These are phyloP conservation scores for Talaromyces nanjingensis DNA, from an alignment of 495 filamentous ascomycete genomes.

Conservation along the genomic window DNA sequence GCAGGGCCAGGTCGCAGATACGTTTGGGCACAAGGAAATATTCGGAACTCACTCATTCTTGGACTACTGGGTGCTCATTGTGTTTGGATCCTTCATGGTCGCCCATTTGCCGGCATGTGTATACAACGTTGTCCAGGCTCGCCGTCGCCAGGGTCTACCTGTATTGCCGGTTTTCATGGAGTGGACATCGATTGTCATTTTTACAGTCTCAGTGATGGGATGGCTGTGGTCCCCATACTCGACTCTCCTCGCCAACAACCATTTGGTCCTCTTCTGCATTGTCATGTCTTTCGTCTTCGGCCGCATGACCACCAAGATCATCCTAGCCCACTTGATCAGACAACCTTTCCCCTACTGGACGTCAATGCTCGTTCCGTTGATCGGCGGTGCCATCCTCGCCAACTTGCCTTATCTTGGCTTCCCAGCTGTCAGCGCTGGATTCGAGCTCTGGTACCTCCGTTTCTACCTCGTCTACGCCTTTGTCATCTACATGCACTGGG, in stretches of 20 bases:
- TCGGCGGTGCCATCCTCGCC: slow-evolving; percentile 74
- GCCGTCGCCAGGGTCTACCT: slow-evolving; percentile 64
- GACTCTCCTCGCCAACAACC: slow-evolving; percentile 68
- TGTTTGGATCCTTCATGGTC: slow-evolving; percentile 64
- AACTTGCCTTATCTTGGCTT: slow-evolving; percentile 80
- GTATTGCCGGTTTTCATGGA: slow-evolving; percentile 84
- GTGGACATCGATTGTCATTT: slow-evolving; percentile 86
- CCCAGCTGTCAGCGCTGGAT: slow-evolving; percentile 43
- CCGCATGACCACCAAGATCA: slow-evolving; percentile 99
- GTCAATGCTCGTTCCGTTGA: slow-evolving; percentile 73
- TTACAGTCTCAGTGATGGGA: slow-evolving; percentile 60
- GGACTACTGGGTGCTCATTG: slow-evolving; percentile 80
- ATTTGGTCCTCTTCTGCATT: slow-evolving; percentile 84
- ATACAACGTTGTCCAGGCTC: slow-evolving; percentile 71
- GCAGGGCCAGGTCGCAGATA: slow-evolving; percentile 61
- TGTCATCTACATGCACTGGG: slow-evolving; percentile 86
- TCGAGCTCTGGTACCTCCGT: slow-evolving; percentile 76
- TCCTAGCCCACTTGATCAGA: slow-evolving; percentile 85
- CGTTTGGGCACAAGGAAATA: slow-evolving; percentile 51
- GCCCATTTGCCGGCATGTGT: slow-evolving; percentile 78
- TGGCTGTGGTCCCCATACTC: slow-evolving; percentile 91
- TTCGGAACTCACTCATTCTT: slow-evolving; percentile 63
- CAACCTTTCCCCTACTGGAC: slow-evolving; percentile 98
- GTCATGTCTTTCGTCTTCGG: slow-evolving; percentile 95
- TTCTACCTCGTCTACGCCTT: slow-evolving; percentile 74